Conservation (phyloP, 805 yeast species). For the Nakazawaea wyomingensis region DNA sequence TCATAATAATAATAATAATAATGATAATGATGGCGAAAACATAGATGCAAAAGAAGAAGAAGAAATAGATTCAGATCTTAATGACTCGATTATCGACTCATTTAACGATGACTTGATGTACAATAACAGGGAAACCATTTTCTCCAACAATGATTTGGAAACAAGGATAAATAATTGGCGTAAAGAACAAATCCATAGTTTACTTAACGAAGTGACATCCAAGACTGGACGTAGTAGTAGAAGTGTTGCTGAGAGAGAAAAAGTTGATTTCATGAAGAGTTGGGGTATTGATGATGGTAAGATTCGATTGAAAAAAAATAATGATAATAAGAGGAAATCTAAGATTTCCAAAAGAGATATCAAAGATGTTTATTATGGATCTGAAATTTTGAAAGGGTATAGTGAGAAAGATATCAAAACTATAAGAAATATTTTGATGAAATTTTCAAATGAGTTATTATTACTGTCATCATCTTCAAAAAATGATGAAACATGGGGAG, state of each 20-base stretch:
- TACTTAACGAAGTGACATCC: conserved; percentile 18
- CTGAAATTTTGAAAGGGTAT: conserved; percentile 18
- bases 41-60: conserved; percentile 12
- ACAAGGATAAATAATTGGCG: conserved; percentile 27
- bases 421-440: conserved; percentile 17
- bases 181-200: conserved; percentile 21
- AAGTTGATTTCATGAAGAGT: conserved; percentile 22
- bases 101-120: conserved; percentile 19
- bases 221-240: not conserved
- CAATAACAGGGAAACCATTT: conserved; percentile 12
- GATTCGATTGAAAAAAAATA: conserved; percentile 2
- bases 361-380: conserved; percentile 17
- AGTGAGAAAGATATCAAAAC: conserved; percentile 18
- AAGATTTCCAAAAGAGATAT: conserved; percentile 5
- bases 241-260: conserved; percentile 16
- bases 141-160: conserved; percentile 20
- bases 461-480: not conserved
- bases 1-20: too few species aligned
- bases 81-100: conserved; percentile 23
- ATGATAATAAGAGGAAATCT: conserved; percentile 1
- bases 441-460: conserved; percentile 16
- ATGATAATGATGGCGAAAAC: not conserved
- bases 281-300: conserved; percentile 27
- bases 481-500: not conserved
- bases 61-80: conserved; percentile 18